A percentile compares a stretch with the other conserved stretches of the same genome.
Conservation (phyloP, 2,329 filamentous ascomycete genomes). For the Biscogniauxia marginata region DNA sequence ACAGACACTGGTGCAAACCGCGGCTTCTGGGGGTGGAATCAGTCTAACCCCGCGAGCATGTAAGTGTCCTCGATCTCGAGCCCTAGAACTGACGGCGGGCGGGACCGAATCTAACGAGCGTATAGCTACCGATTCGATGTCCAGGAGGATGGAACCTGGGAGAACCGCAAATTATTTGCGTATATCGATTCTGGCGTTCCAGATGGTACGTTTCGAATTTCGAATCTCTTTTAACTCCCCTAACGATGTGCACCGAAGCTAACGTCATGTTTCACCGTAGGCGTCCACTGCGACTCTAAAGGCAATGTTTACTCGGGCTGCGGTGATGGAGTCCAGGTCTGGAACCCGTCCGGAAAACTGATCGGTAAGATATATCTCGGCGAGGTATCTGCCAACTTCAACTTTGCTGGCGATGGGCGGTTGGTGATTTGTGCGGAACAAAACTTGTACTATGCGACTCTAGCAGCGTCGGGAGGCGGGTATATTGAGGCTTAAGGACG, state of each 20-base stretch:
- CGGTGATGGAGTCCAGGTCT: conserved; percentile 52
- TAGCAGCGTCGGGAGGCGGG: conserved; percentile 26
- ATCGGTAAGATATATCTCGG: conserved; percentile 58
- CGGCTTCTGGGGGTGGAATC: conserved; percentile 43
- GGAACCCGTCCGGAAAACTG: conserved; percentile 46
- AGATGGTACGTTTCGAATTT: conserved; percentile 46
- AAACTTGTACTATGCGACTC: conserved; percentile 39
- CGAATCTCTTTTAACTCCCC: background rate
- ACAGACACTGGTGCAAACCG: conserved; percentile 54
- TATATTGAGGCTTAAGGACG: conserved; percentile 19
- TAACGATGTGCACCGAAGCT: conserved; percentile 24
- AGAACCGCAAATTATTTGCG: conserved; percentile 55
- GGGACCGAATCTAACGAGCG: background rate
- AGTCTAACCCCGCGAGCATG: conserved; percentile 45
- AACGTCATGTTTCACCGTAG: conserved; percentile 43
- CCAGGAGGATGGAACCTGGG: conserved; percentile 43
- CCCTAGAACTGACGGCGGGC: background rate
- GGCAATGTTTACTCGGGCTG: conserved; percentile 56
- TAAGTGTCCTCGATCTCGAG: conserved; percentile 33
- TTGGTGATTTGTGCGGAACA: conserved; percentile 44
- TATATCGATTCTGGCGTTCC: conserved; percentile 53
- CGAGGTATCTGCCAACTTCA: conserved; percentile 46
- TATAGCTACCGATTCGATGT: conserved; percentile 48
- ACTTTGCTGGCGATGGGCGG: conserved; percentile 43
- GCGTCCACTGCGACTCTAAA: conserved; percentile 51